Percentiles rank a stretch among this genome's conserved stretches.
Evolutionary conservation across 1,284 basidiomycete species (phyloP).

Genomic region (Sanguinoderma infundibulare): DNA sequence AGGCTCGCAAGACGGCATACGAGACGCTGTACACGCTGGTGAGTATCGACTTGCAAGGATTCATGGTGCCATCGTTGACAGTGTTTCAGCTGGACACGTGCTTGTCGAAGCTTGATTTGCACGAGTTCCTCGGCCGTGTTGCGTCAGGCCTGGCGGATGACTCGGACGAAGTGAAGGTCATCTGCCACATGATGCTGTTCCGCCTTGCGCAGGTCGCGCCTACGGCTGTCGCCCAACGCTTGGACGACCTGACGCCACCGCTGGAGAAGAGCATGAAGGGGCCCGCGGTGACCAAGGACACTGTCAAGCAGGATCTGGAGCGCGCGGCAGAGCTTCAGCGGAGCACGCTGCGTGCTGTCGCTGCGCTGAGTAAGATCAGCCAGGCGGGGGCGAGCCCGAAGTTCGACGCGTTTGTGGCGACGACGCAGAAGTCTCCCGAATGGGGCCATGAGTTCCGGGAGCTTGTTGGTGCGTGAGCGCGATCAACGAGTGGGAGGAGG

Average conservation of each 20-base stretch:
- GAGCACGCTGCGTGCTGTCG: constrained; percentile 85
- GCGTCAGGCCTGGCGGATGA: constrained; percentile 87
- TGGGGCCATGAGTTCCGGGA: constrained; percentile 77
- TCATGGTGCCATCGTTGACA: constrained; percentile 8
- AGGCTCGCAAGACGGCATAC: constrained; percentile 95
- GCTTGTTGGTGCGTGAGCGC: constrained; percentile 39
- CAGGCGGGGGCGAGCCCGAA: constrained; percentile 65
- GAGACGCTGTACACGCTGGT: constrained; percentile 97
- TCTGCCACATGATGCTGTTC: constrained; percentile 95
- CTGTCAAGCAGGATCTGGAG: constrained; percentile 97
- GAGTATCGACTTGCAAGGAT: constrained; percentile 33
- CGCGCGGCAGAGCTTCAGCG: constrained; percentile 91
- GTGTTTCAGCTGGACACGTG: constrained; percentile 82
- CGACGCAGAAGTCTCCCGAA: constrained; percentile 61
- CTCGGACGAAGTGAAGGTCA: constrained; percentile 95
- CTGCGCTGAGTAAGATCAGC: constrained; percentile 78
- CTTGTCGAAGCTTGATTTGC: constrained; percentile 82
- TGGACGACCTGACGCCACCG: constrained; percentile 86
- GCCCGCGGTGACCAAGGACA: constrained; percentile 87
- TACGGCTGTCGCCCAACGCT: constrained; percentile 77
- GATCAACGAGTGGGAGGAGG: not conserved
- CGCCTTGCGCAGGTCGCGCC: constrained; percentile 88
- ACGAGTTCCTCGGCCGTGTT: constrained; percentile 84
- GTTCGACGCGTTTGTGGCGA: constrained; percentile 80
- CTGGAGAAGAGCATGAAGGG: constrained; percentile 93